These are phyloP conservation scores for Colletotrichum neosansevieriae DNA, from an alignment of 2,329 filamentous ascomycete genomes.

Conservation along the genomic window DNA sequence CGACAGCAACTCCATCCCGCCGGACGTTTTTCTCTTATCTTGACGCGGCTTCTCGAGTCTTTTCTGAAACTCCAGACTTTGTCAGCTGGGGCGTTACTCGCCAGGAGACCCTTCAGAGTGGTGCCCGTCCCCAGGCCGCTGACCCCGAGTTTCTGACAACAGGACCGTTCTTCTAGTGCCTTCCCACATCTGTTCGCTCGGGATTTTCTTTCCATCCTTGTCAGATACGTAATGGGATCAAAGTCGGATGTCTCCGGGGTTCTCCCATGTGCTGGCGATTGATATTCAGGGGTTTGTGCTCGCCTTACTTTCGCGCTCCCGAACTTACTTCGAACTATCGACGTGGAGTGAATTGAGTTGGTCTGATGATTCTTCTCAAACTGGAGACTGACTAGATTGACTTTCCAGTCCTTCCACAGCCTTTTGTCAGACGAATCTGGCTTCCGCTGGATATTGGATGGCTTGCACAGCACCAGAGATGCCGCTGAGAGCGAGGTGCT, in stretches of 20 bases:
- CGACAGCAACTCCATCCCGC: neutral
- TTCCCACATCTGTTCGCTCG: neutral
- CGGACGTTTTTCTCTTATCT: constrained; percentile 17
- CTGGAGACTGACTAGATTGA: constrained; percentile 2
- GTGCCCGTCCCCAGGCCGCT: constrained; percentile 15
- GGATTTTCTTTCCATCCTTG: neutral
- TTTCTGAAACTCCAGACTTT: constrained; percentile 36
- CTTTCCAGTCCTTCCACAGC: neutral
- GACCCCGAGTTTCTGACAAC: constrained; percentile 18
- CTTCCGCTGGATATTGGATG: neutral
- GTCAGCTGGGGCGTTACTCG: constrained; percentile 15
- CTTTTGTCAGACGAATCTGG: neutral
- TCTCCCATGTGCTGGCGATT: neutral
- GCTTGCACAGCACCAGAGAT: neutral
- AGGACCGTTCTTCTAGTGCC: neutral
- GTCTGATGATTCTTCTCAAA: constrained; percentile 17
- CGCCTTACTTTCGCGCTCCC: constrained; percentile 13
- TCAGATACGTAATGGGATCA: constrained; percentile 2
- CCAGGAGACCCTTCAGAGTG: constrained; percentile 9
- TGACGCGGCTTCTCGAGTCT: constrained; percentile 4
- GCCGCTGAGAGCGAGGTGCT: constrained; percentile 1
- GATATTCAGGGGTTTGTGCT: neutral
- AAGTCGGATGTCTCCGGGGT: neutral
- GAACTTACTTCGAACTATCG: neutral
- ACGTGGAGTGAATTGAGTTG: constrained; percentile 36